A percentile compares a stretch with the other conserved stretches of the same genome.
Evolutionary conservation across 495 filamentous ascomycete genomes (phyloP).

Genomic region (Xylona heveae): DNA sequence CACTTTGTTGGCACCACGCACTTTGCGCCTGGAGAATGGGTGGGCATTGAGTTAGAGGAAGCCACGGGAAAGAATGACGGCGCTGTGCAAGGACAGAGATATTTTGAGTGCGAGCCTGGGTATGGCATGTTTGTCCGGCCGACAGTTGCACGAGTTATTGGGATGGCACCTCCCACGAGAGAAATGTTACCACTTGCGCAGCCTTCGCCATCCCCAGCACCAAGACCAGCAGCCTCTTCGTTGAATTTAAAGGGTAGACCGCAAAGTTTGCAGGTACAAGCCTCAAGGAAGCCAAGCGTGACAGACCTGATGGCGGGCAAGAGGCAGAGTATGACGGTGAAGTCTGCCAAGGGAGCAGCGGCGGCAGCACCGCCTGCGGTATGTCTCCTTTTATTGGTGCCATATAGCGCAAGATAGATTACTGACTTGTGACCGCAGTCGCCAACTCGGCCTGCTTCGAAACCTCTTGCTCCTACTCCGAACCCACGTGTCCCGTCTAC

Average conservation of each 20-base stretch:
- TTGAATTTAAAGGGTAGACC: too few species aligned
- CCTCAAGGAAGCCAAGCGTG: too few species aligned
- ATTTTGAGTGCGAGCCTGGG: constrained; percentile 65
- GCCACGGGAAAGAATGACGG: constrained; percentile 89
- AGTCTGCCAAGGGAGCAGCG: constrained; percentile 29
- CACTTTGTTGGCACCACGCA: constrained; percentile 61
- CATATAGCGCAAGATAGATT: too few species aligned
- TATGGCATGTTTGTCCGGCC: constrained; percentile 82
- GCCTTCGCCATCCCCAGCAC: too few species aligned
- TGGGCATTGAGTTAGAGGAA: constrained; percentile 74
- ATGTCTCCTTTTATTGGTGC: constrained; percentile 14
- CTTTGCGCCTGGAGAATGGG: constrained; percentile 69
- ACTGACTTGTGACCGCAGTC: constrained; percentile 25
- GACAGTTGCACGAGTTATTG: constrained; percentile 33
- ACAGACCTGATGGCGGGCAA: constrained; percentile 31
- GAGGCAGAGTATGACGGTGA: constrained; percentile 46
- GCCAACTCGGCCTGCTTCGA: constrained; percentile 61
- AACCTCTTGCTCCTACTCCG: constrained; percentile 37
- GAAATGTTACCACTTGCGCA: too few species aligned
- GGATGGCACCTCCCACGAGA: too few species aligned
- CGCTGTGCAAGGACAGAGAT: constrained; percentile 66
- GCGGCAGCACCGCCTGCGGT: constrained; percentile 28
- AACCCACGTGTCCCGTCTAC: constrained; percentile 35
- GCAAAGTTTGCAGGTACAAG: too few species aligned
- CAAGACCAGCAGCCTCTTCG: too few species aligned